Conservation (phyloP, 2,329 filamentous ascomycete genomes). For the Hirsutella rhossiliensis region DNA sequence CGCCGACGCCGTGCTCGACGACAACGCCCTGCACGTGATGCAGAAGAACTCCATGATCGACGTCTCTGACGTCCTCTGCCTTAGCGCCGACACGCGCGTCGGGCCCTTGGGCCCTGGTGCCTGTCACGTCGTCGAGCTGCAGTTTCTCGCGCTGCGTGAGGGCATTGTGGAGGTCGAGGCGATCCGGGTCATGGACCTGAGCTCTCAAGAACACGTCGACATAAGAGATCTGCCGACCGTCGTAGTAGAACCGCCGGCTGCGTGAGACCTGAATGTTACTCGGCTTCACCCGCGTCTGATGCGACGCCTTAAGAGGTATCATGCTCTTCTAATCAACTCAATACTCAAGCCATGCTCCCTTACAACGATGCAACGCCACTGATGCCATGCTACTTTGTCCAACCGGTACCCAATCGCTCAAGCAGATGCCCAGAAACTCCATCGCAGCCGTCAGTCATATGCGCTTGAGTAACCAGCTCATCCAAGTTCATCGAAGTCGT, state of each 20-base stretch:
- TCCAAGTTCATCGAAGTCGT: conserved; percentile 38
- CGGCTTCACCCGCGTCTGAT: background rate
- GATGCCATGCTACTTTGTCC: too few relatives aligned
- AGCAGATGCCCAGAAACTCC: too few relatives aligned
- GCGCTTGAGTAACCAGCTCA: conserved; percentile 10
- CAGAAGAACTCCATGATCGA: conserved; percentile 55
- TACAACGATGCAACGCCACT: background rate
- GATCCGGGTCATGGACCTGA: conserved; percentile 60
- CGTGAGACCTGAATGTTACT: conserved; percentile 7
- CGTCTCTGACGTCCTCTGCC: conserved; percentile 55
- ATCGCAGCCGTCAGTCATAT: background rate
- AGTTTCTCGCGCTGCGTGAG: conserved; percentile 54
- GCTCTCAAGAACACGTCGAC: conserved; percentile 65
- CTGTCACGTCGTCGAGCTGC: conserved; percentile 62
- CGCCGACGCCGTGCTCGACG: conserved; percentile 59
- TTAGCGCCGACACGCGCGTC: conserved; percentile 62
- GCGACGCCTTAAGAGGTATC: background rate
- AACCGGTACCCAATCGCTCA: too few relatives aligned
- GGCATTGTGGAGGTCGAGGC: conserved; percentile 62
- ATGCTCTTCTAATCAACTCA: conserved; percentile 4
- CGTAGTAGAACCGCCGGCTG: conserved; percentile 32
- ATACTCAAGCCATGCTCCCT: background rate
- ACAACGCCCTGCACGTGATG: conserved; percentile 58
- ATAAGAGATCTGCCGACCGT: conserved; percentile 63
- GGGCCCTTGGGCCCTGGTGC: conserved; percentile 60